phyloP scores from a whole-genome alignment of 805 yeast genomes.

The Suhomyces tanzawaensis region DNA sequence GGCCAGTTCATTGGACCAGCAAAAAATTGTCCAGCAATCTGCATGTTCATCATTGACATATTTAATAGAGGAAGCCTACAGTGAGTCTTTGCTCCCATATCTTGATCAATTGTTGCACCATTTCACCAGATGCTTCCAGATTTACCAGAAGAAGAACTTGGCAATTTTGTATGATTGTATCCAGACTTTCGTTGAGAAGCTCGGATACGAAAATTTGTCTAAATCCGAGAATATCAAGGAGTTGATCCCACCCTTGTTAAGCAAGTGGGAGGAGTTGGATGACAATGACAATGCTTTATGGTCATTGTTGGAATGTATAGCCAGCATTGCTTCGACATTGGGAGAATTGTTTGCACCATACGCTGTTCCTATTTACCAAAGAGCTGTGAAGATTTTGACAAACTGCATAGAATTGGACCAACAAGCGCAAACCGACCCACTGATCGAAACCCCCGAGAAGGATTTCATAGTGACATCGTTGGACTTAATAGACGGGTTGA shows the following conservation, averaged over 20 bases:
- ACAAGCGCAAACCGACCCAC: conserved; percentile 62
- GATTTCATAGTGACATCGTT: conserved; percentile 87
- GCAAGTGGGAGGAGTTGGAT: conserved; percentile 70
- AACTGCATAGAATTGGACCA: conserved; percentile 67
- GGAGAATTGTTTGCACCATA: conserved; percentile 85
- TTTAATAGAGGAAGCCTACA: conserved; percentile 74
- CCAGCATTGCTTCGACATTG: conserved; percentile 82
- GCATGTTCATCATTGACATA: conserved; percentile 86
- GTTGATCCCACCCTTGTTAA: conserved; percentile 77
- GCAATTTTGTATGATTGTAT: conserved; percentile 85
- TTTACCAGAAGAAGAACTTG: conserved; percentile 80
- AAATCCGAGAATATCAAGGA: conserved; percentile 57
- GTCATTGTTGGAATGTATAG: conserved; percentile 91
- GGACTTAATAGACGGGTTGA: conserved; percentile 87
- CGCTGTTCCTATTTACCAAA: conserved; percentile 80
- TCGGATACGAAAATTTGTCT: conserved; percentile 53
- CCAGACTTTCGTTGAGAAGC: conserved; percentile 80
- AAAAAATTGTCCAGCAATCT: conserved; percentile 93
- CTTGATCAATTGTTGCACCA: conserved; percentile 65
- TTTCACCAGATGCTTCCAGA: conserved; percentile 68
- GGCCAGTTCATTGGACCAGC: conserved; percentile 71
- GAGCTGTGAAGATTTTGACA: conserved; percentile 69
- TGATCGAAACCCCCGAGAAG: conserved; percentile 74
- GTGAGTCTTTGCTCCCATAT: conserved; percentile 58
- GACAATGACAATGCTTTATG: conserved; percentile 85